Conservation (phyloP, 768 basidiomycete species). For the Lactarius hatsudake region DNA sequence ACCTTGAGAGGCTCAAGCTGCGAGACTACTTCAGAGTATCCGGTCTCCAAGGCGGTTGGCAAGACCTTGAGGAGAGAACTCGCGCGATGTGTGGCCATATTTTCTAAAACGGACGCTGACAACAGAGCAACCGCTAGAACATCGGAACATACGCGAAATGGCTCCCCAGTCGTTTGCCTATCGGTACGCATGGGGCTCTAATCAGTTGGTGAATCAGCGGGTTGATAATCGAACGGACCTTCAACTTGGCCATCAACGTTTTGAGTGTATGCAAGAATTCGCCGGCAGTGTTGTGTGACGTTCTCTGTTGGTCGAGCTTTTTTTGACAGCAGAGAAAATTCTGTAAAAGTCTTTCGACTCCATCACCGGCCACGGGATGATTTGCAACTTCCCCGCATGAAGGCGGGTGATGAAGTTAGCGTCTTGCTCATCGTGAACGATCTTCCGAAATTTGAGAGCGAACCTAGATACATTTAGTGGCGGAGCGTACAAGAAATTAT, state of each 20-base stretch:
- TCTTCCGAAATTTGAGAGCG: constrained; percentile 53
- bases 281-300: constrained; percentile 50
- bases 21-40: constrained; percentile 45
- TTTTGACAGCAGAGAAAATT: constrained; percentile 47
- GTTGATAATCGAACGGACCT: not conserved
- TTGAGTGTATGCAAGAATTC: constrained; percentile 34
- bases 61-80: constrained; percentile 41
- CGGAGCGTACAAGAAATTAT: not conserved
- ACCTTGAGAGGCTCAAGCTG: constrained; percentile 53
- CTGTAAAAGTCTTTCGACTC: constrained; percentile 51
- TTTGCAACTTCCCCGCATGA: not conserved
- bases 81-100: constrained; percentile 48
- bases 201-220: not conserved
- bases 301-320: constrained; percentile 45
- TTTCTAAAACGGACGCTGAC: constrained; percentile 37
- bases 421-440: constrained; percentile 58
- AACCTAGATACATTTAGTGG: constrained; percentile 38
- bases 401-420: not conserved
- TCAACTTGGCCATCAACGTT: not conserved
- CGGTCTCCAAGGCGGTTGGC: constrained; percentile 47
- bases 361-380: not conserved
- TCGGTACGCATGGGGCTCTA: not conserved
- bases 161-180: constrained; percentile 65
- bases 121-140: not conserved
- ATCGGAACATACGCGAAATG: constrained; percentile 49